Evolutionary conservation across 257 asterid genomes (phyloP).

Genomic region (Haberlea rhodopensis): DNA sequence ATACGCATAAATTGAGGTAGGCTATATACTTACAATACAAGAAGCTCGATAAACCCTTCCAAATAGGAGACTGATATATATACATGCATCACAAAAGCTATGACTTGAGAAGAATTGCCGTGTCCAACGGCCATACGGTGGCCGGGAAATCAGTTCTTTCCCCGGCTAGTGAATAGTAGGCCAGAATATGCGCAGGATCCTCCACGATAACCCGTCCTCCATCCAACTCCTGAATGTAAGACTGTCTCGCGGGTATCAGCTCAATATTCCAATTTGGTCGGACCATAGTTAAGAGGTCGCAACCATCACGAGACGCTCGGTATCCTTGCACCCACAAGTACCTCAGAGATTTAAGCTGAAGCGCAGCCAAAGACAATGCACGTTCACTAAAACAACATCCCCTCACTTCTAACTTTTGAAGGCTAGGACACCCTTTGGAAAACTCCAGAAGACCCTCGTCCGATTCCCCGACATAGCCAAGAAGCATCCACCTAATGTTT

Average conservation of each 20-base stretch:
- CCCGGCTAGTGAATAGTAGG: too few relatives aligned
- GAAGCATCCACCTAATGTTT: slow-evolving; percentile 86
- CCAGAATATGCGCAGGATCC: slow-evolving; percentile 25
- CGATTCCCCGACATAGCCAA: slow-evolving; percentile 73
- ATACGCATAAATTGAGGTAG: too few relatives aligned
- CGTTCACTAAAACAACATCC: slow-evolving; percentile 80
- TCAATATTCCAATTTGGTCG: slow-evolving; percentile 81
- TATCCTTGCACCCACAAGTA: slow-evolving; percentile 92
- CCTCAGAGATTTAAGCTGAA: slow-evolving; percentile 52
- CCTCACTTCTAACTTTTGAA: slow-evolving; percentile 77
- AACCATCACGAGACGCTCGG: slow-evolving; percentile 43
- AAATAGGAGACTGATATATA: too few relatives aligned
- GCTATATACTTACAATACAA: too few relatives aligned
- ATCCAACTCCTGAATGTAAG: slow-evolving; percentile 25
- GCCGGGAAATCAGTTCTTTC: too few relatives aligned
- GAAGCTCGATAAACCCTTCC: too few relatives aligned
- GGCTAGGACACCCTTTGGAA: slow-evolving; percentile 76
- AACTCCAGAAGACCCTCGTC: slow-evolving; percentile 77
- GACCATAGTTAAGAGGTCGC: slow-evolving; percentile 55
- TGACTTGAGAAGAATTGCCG: too few relatives aligned
- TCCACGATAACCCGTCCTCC: slow-evolving; percentile 32
- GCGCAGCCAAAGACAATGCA: slow-evolving; percentile 62
- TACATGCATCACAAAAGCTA: too few relatives aligned
- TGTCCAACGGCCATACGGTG: too few relatives aligned
- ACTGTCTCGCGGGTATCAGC: slow-evolving; percentile 65